Evolutionary conservation across 805 yeast genomes (phyloP), one percentile per base, ranked within the genome.

Genomic region (Candida boleticola): DNA sequence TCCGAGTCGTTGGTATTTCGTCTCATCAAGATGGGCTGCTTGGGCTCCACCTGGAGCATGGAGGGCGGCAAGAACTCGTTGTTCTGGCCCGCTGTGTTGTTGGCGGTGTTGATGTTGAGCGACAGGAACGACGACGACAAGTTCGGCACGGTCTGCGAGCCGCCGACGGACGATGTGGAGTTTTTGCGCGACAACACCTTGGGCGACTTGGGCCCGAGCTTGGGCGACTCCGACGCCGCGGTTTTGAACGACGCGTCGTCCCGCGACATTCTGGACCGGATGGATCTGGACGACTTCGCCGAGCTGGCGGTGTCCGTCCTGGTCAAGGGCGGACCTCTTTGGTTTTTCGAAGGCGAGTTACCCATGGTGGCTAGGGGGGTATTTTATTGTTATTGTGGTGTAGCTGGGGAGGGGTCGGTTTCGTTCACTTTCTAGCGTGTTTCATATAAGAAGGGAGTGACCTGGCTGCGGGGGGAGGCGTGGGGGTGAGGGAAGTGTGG

Each of bases 1-100:
- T 49, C 46, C 21, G 55, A 49, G 21, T 73, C 76, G 50, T 68
- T 71, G 38, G 72, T 71, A 48, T 74, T 73, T 48, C 80, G 62
- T 40, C 80, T 70, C 49, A 82, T 71, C 51, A 85, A 70, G 45
- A 85, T 85, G 2, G 93, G 90, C 41, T 81, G 80, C 52, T 79
- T 83, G 16, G 93, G 92, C 51, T 76, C 85, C 45, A 80, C 67
- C 48, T 78, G 81, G 27, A 76, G 68, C 89, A 85, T 82, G 29
- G 86, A 79, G 14, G 85, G 80, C 14, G 89, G 88, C 42, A 82
- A 63, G 43, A 65, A 68, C 10, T 45, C 35, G 31, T 49, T 47
- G 27, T 32, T 49, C 45, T 13, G 20, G 16, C 20, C 37, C 57
- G 7, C 10, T 11, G 27, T 23, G 29, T 62, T 52, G 41, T 58